Conservation (phyloP, 2,329 filamentous ascomycete species). For the Claviceps spartinae region DNA sequence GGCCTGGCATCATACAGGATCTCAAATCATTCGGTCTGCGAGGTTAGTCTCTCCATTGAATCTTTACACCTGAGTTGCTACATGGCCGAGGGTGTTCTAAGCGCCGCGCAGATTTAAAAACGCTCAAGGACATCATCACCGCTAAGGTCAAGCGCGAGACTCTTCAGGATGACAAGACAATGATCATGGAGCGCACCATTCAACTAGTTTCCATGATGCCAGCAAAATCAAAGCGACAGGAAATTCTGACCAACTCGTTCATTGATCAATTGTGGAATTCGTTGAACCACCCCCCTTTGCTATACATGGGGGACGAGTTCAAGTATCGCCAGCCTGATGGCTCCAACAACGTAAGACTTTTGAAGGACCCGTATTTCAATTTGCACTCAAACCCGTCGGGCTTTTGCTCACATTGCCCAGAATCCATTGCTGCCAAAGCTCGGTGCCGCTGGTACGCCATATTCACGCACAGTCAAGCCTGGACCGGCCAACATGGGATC, state of each 20-base stretch:
- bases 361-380: too few relatives aligned
- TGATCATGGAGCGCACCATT: conserved; percentile 63
- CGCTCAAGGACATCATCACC: conserved; percentile 46
- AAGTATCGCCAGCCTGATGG: conserved; percentile 58
- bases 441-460: conserved; percentile 53
- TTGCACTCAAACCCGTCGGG: conserved; percentile 17
- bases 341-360: conserved; percentile 42
- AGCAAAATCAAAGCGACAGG: conserved; percentile 44
- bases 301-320: conserved; percentile 48
- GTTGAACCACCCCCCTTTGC: conserved; percentile 57
- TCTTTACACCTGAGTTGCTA: background rate
- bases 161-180: conserved; percentile 59
- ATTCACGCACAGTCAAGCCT: conserved; percentile 50
- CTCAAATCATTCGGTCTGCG: conserved; percentile 38
- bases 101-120: conserved; percentile 39
- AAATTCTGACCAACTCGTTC: conserved; percentile 52
- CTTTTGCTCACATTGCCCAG: conserved; percentile 15
- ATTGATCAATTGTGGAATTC: conserved; percentile 57
- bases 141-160: conserved; percentile 49
- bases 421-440: conserved; percentile 53
- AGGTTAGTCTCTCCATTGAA: conserved; percentile 19
- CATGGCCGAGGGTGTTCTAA: background rate
- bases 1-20: conserved; percentile 41
- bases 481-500: conserved; percentile 46
- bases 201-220: conserved; percentile 55